Percentiles rank a stretch among this genome's conserved stretches.
Evolutionary conservation across 148 eudicot genomes (phyloP).

Genomic region (Mesembryanthemum crystallinum): DNA sequence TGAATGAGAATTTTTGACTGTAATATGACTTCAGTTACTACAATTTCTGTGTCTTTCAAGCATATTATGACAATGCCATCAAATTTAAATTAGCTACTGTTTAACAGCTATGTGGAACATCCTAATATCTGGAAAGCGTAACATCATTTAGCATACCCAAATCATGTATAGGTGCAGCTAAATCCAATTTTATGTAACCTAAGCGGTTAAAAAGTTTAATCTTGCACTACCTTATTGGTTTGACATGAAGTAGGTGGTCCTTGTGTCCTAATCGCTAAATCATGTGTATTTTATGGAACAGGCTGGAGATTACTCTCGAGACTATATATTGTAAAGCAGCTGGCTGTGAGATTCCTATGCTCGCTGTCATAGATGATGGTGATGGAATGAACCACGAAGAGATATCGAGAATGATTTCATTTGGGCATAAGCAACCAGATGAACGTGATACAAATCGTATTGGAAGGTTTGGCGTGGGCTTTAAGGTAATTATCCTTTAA

Average conservation of each 20-base stretch:
- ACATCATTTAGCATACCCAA: not conserved
- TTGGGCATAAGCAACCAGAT: conserved; percentile 65
- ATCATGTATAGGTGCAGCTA: not conserved
- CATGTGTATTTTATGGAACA: conserved; percentile 29
- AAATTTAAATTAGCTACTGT: not conserved
- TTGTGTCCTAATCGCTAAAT: not conserved
- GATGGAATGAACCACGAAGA: conserved; percentile 66
- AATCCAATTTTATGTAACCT: not conserved
- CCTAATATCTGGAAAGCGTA: not conserved
- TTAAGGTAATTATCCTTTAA: conserved; percentile 46
- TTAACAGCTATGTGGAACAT: not conserved
- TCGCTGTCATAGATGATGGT: conserved; percentile 64
- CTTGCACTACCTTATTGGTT: not conserved
- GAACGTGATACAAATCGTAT: conserved; percentile 47
- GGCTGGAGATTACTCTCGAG: conserved; percentile 54
- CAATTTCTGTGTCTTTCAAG: not conserved
- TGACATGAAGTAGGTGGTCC: not conserved
- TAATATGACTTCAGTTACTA: not conserved
- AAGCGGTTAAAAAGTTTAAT: not conserved
- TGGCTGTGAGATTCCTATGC: conserved; percentile 58
- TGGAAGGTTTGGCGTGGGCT: conserved; percentile 82
- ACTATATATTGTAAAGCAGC: conserved; percentile 39
- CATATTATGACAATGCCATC: not conserved
- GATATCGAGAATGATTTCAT: conserved; percentile 60
- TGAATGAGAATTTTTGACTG: not conserved